phyloP scores from a whole-genome alignment of 441 rosid species.

The Adansonia grandidieri region DNA sequence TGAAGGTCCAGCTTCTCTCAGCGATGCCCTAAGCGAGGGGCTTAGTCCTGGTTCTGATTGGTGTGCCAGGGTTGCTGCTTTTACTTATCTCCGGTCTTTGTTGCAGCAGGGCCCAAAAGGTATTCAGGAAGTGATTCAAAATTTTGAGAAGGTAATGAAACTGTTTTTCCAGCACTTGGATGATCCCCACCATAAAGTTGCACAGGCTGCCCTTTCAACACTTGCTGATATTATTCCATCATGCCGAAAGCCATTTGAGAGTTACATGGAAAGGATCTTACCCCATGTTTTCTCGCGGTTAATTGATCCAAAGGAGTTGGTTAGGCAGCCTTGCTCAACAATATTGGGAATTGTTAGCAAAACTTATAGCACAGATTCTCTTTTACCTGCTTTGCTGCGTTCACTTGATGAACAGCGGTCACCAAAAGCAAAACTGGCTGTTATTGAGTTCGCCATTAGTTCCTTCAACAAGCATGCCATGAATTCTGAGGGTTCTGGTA shows the following conservation, averaged over 20 bases:
- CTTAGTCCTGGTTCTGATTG: conserved; percentile 91
- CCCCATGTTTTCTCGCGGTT: conserved; percentile 97
- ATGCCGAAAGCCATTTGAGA: too few relatives aligned
- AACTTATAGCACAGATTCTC: conserved; percentile 87
- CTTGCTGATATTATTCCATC: too few relatives aligned
- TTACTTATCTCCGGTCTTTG: conserved; percentile 76
- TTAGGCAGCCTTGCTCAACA: conserved; percentile 86
- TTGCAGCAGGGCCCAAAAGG: conserved; percentile 94
- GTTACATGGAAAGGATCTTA: too few relatives aligned
- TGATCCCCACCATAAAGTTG: too few relatives aligned
- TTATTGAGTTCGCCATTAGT: conserved; percentile 85
- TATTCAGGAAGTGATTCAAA: conserved; percentile 88
- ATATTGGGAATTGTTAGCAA: conserved; percentile 89
- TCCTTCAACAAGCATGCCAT: conserved; percentile 79
- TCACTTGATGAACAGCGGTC: conserved; percentile 98
- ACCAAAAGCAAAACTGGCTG: conserved; percentile 98
- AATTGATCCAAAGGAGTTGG: conserved; percentile 95
- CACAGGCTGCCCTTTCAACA: too few relatives aligned
- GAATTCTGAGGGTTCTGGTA: conserved; percentile 81
- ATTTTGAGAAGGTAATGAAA: conserved; percentile 97
- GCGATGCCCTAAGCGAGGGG: conserved; percentile 87
- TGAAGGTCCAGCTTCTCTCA: conserved; percentile 86
- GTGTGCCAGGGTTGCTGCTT: conserved; percentile 96
- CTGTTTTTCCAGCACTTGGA: too few relatives aligned
- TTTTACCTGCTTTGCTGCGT: conserved; percentile 91